A percentile compares a stretch with the other conserved stretches of the same genome.
Conservation (phyloP, 1,139 yeast species). For the Kluyveromyces sp. region DNA sequence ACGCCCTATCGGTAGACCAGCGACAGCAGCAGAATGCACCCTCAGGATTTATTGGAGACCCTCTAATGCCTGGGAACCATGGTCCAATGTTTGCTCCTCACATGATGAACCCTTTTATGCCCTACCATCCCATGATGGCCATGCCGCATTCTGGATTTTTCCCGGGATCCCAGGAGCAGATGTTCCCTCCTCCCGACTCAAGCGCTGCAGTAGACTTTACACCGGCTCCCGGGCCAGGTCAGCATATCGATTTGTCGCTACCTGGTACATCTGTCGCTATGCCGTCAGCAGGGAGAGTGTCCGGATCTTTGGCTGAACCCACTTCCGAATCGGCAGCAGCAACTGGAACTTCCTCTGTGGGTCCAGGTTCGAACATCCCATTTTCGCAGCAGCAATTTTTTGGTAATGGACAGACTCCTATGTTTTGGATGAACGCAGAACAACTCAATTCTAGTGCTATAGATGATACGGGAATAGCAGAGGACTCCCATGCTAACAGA, state of each 20-base stretch:
- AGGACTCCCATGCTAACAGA: conserved; percentile 1
- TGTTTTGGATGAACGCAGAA: conserved; percentile 5
- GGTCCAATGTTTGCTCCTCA: conserved; percentile 17
- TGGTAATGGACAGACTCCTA: conserved; percentile 1
- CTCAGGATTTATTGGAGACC: neutral
- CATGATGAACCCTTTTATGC: conserved; percentile 24
- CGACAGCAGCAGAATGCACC: neutral
- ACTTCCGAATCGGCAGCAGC: neutral
- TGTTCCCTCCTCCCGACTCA: conserved; percentile 21
- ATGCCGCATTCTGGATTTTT: conserved; percentile 28
- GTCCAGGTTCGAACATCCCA: conserved; percentile 1
- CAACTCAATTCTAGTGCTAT: conserved; percentile 2
- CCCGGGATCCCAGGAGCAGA: conserved; percentile 14
- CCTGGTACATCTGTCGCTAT: conserved; percentile 1
- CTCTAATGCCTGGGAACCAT: neutral
- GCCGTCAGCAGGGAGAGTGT: neutral
- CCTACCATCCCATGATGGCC: conserved; percentile 31
- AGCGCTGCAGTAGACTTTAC: conserved; percentile 13
- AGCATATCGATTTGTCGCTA: conserved; percentile 1
- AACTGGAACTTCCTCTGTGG: neutral
- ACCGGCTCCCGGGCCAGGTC: neutral
- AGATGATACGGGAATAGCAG: neutral
- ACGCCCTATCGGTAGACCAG: conserved; percentile 2
- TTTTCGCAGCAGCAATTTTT: conserved; percentile 2
- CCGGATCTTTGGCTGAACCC: conserved; percentile 1